phyloP scores from a whole-genome alignment of 805 yeast genomes.

The Scheffersomyces coipomensis region DNA sequence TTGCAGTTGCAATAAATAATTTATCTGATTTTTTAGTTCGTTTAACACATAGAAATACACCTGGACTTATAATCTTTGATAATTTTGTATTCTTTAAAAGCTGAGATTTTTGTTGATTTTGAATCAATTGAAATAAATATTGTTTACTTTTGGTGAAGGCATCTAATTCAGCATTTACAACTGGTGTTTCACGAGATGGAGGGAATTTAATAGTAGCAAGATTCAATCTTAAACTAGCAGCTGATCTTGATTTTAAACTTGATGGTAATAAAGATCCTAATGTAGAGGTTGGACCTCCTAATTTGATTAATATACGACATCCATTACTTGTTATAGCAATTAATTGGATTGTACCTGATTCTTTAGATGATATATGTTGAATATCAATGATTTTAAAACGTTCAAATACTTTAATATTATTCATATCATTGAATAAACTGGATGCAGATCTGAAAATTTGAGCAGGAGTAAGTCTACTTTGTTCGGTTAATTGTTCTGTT shows the following conservation, averaged over 20 bases:
- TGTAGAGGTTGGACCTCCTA: slow-evolving; percentile 36
- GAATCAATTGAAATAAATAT: slow-evolving; percentile 35
- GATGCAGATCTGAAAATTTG: slow-evolving; percentile 49
- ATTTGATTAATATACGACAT: slow-evolving; percentile 66
- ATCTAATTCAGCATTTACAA: slow-evolving; percentile 39
- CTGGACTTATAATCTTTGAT: slow-evolving; percentile 73
- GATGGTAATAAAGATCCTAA: slow-evolving; percentile 11
- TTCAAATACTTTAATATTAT: slow-evolving; percentile 48
- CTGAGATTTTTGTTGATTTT: slow-evolving; percentile 48
- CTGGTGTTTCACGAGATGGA: slow-evolving; percentile 52
- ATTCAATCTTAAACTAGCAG: slow-evolving; percentile 25
- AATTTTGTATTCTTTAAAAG: slow-evolving; percentile 58
- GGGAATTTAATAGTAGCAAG: slow-evolving; percentile 58
- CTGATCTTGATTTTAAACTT: slow-evolving; percentile 18
- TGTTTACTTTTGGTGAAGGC: slow-evolving; percentile 41
- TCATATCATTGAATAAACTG: slow-evolving; percentile 53
- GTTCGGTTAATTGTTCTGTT: slow-evolving; percentile 36
- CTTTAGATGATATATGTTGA: slow-evolving; percentile 57
- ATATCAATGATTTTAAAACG: slow-evolving; percentile 61
- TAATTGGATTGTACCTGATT: slow-evolving; percentile 67
- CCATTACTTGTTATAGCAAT: slow-evolving; percentile 83
- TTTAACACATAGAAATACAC: slow-evolving; percentile 73
- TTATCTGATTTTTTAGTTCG: slow-evolving; percentile 45
- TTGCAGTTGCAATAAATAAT: slow-evolving; percentile 76
- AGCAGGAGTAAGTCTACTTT: slow-evolving; percentile 39